Evolutionary conservation across 306 rosid genomes (phyloP), one percentile per base, ranked within the genome.

Genomic region (Castanea crenata): DNA sequence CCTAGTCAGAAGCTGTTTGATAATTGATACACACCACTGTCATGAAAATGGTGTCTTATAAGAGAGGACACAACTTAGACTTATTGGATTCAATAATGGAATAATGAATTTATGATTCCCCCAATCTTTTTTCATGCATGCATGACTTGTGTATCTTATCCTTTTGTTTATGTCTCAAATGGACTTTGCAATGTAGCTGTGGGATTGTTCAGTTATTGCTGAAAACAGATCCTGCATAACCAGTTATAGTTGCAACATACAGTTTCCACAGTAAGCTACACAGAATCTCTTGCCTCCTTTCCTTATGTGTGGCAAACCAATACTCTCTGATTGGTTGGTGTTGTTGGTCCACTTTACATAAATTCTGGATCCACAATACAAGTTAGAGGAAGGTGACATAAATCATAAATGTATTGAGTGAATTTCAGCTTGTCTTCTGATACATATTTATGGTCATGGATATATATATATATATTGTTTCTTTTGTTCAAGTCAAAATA

Each of bases 11-110:
- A 58, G 34, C 51, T 35, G 54, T 38, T 76, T 14, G 41, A 65
- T 69, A 8, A 41, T 41, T 41, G 46, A 41, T 41, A 41, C 46
- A 55, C 27, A 58, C 73, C 32, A 20, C 46, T 84, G 71, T 82
- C 74, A 82, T 80, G 74, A 72, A 79, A 81, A 83, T 85, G 83
- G 52, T 71, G 86, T 83, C 68, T 12, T 77, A 61, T 56, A 56
- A 57, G 9, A 79, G 31, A 77, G 78, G 56, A 74, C 71, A 82
- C 76, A 41, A 41, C 81, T 61, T 18, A 70, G 74, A 78, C 54
- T 49, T 49, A 77, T 84, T 69, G 71, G 44, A 38, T 68, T 76
- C 90, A 83, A 77, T 74, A 69, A 83, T 81, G 55, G 77, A 78
- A 19, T 59, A 46, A 65, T 63, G 75, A 55, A 79, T 65, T 19